These are phyloP conservation scores for Edaphochlamys debaryana DNA, from an alignment of 139 green algal species.

Conservation along the genomic window DNA sequence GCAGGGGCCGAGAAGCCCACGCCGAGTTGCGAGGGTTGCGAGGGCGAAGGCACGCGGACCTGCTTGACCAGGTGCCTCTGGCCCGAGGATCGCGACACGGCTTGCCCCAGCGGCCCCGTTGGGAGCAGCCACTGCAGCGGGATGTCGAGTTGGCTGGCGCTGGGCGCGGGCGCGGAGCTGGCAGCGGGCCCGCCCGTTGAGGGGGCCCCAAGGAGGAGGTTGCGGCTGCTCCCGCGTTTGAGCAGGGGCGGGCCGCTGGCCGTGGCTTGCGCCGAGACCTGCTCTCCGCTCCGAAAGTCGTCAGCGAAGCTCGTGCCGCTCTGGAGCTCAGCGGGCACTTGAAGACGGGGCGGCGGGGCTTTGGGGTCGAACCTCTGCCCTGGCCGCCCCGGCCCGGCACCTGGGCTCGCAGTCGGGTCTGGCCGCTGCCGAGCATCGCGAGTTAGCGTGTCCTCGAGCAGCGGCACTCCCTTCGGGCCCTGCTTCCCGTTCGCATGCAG, in stretches of 20 bases:
- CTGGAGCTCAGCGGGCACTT: no score
- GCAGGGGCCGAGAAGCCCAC: no score
- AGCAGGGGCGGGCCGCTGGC: neutral
- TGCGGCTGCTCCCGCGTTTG: neutral
- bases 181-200: no score
- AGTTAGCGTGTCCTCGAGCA: conserved; percentile 21
- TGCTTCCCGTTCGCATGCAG: neutral
- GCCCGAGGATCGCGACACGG: neutral
- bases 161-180: neutral
- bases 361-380: no score
- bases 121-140: neutral
- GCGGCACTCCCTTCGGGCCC: neutral
- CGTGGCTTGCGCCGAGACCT: neutral
- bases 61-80: neutral
- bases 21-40: no score
- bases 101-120: neutral
- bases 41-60: no score
- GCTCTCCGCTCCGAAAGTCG: conserved; percentile 17
- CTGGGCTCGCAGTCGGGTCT: no score
- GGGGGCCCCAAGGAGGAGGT: neutral
- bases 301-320: neutral
- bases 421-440: no score
- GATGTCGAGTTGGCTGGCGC: neutral
- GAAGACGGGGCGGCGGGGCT: no score
- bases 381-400: no score